These are phyloP conservation scores for Fusarium torreyae DNA, from an alignment of 2,329 filamentous ascomycete genomes.

Conservation along the genomic window DNA sequence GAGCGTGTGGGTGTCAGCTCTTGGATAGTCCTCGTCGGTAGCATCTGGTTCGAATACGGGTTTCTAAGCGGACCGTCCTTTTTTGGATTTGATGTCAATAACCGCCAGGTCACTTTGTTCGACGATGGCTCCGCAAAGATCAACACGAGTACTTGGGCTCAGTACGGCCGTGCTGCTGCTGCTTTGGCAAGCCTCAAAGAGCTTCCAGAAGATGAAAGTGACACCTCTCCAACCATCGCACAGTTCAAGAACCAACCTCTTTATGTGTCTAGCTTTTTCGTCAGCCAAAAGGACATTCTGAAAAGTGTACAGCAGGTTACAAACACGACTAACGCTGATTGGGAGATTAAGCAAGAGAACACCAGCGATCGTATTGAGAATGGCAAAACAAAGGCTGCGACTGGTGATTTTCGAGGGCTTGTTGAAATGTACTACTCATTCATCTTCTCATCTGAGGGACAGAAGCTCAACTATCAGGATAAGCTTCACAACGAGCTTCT, in stretches of 20 bases:
- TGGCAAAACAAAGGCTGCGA: background rate
- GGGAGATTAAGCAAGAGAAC: slow-evolving; percentile 68
- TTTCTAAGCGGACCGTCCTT: slow-evolving; percentile 1
- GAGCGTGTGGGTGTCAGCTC: slow-evolving; percentile 19
- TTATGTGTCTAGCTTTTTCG: slow-evolving; percentile 69
- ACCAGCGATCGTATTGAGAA: slow-evolving; percentile 53
- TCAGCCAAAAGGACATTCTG: slow-evolving; percentile 77
- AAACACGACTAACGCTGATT: slow-evolving; percentile 71
- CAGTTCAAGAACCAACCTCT: slow-evolving; percentile 63
- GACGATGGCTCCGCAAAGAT: slow-evolving; percentile 10
- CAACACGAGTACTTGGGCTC: slow-evolving; percentile 14
- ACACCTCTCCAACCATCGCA: slow-evolving; percentile 52
- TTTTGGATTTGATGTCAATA: slow-evolving; percentile 64
- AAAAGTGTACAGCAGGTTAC: slow-evolving; percentile 72
- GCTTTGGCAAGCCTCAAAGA: slow-evolving; percentile 12
- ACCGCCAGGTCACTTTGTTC: slow-evolving; percentile 50
- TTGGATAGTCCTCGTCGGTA: slow-evolving; percentile 21
- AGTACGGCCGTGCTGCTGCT: slow-evolving; percentile 16
- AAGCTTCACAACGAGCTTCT: slow-evolving; percentile 14
- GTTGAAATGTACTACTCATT: slow-evolving; percentile 13
- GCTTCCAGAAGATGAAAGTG: background rate
- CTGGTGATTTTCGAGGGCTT: slow-evolving; percentile 12
- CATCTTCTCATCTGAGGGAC: background rate
- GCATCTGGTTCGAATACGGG: slow-evolving; percentile 31
- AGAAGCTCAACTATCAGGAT: slow-evolving; percentile 2